A percentile compares a stretch with the other conserved stretches of the same genome.
These are phyloP conservation scores for Xylaria sp. DNA, from an alignment of 2,329 filamentous ascomycete species.

Conservation along the genomic window DNA sequence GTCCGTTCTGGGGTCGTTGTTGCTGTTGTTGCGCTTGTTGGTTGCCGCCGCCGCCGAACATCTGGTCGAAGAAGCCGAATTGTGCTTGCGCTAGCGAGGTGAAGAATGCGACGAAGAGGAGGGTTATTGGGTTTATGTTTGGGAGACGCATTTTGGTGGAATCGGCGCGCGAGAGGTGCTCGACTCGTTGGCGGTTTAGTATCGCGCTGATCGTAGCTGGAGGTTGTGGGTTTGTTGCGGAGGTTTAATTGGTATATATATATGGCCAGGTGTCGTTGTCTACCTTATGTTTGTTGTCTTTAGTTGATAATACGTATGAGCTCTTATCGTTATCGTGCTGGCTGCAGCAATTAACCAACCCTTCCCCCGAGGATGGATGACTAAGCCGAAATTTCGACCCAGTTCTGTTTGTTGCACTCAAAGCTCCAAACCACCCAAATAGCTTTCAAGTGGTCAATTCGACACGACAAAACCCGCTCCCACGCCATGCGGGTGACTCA, in stretches of 20 bases:
- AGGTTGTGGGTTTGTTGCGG: too few relatives aligned
- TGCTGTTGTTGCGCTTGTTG: constrained; percentile 63
- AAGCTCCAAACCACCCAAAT: constrained; percentile 21
- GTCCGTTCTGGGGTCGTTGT: constrained; percentile 76
- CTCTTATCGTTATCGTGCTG: constrained; percentile 31
- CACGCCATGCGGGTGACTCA: constrained; percentile 55
- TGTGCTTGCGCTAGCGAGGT: constrained; percentile 71
- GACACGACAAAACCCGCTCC: constrained; percentile 28
- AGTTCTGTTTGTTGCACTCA: constrained; percentile 30
- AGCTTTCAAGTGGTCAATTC: neutral
- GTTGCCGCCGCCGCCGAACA: constrained; percentile 74
- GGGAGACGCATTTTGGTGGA: constrained; percentile 47
- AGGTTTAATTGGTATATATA: neutral
- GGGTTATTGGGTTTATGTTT: constrained; percentile 40
- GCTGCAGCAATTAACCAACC: neutral
- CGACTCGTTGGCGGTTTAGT: too few relatives aligned
- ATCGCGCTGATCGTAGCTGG: neutral
- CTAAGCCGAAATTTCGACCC: constrained; percentile 53
- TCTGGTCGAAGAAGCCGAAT: constrained; percentile 98
- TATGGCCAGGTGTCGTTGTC: constrained; percentile 14
- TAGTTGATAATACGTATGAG: neutral
- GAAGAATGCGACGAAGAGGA: constrained; percentile 67
- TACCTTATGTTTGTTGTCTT: neutral
- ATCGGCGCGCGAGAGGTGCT: neutral
- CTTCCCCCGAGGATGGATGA: constrained; percentile 43